Base-by-base conservation (phyloP, 2,329 filamentous ascomycete genomes). In the Cladophialophora exuberans region DNA sequence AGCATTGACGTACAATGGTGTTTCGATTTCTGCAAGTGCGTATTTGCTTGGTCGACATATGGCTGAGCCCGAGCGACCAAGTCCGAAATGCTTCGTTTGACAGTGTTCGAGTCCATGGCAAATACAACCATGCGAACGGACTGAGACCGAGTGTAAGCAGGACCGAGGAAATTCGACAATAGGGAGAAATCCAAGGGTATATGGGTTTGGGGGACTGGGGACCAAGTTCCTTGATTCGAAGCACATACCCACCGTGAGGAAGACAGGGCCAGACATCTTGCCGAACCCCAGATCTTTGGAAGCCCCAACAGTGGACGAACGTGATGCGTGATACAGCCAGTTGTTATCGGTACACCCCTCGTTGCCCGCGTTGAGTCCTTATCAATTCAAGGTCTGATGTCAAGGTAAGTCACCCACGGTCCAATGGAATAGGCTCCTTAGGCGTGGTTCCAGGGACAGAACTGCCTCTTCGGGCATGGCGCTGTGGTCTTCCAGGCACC, bases 11-110 rank as follows among this genome's bases (percentile, higher is more conserved):
- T 47, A 45, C 58, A 61, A 30, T 61, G 58, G 22, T 53, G 47
- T 38, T 47, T 38, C 2, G 58, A 51, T 44, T 50, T 50, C 33
- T 54, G 43, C 3, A 61, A 25, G 0, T 61, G 54, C 15, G 26
- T 26, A 25, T 42, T 61, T 5, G 49, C 52, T 30, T 54, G 42
- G 7, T 58, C 41, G 25, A 61, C 33, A 36, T 61, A 61, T 30
- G 58, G 58, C 6, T 61, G 58, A 28, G 58, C 56, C 43, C 58
- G 48, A 23, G 47, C 48, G 5, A 58, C 35, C 15, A 61, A 45
- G 52, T 56, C 55, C 6, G 48, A 30, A 13, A 61, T 4, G 17
- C 42, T 47, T 18, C 31, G 55, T 36, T 51, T 61, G 17, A 56
- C 18, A 5, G 48, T 23, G 30, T 48, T 28, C 18, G 55, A 43